Evolutionary conservation across 2,329 filamentous ascomycete genomes (phyloP), one percentile per base, ranked within the genome.

Genomic region (Fusarium pseudocircinatum): DNA sequence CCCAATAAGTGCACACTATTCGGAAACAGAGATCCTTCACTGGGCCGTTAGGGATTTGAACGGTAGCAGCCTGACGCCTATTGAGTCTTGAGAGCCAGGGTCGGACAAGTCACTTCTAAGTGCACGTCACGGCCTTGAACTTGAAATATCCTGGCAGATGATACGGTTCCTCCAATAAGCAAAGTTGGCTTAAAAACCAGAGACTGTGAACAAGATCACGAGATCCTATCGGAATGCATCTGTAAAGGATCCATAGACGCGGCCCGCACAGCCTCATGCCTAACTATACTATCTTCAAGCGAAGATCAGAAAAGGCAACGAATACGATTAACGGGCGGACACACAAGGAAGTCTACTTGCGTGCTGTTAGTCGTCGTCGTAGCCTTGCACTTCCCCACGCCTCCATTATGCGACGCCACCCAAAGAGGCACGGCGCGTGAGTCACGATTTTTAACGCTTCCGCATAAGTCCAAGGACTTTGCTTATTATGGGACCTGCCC

Each of bases 201-300:
- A 63, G 53, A 77, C 59, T 68, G 76, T 78, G 75, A 73, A 76
- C 30, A 56, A 74, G 32, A 68, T 78, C 76, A 78, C 72, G 69
- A 63, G 69, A 65, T 67, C 60, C 43, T 53, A 53, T 53, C 16
- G 24, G 58, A 46, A 60, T 60, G 56, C 65, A 52, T 69, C 53
- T 63, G 36, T 28, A 46, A 59, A 47, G 62, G 40, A 57, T 32
- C 44, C 50, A 64, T 49, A 52, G 40, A 52, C 42, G 61, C 53
- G 50, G 32, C 50, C 63, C 59, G 60, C 65, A 78, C 66, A 70
- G 73, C 69, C 65, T 73, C 56, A 46, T 53, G 53, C 32, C 60
- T 52, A 71, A 69, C 43, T 52, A 37, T 49, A 36, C 50, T 49
- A 54, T 69, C 72, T 66, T 75, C 56, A 16, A 76, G 67, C 32